Percentiles rank a stretch among this genome's conserved stretches.
These are phyloP conservation scores for Pseudogymnoascus sp. DNA, from an alignment of 2,329 filamentous ascomycete species.

Conservation along the genomic window DNA sequence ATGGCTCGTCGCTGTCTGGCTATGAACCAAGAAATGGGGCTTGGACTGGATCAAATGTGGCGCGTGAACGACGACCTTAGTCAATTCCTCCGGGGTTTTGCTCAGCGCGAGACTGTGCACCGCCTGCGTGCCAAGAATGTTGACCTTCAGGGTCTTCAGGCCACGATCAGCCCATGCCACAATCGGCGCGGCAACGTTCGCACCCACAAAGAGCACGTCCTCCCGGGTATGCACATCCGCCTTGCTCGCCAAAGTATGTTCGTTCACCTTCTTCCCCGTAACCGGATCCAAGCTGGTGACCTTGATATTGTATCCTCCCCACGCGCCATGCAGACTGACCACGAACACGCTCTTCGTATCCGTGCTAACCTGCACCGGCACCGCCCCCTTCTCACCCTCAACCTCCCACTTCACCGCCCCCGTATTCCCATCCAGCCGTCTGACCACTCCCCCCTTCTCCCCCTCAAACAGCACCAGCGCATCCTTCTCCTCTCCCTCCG, in stretches of 20 bases:
- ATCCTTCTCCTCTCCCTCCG: slow-evolving; percentile 53
- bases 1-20: slow-evolving; percentile 58
- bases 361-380: slow-evolving; percentile 66
- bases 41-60: slow-evolving; percentile 62
- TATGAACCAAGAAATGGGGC: slow-evolving; percentile 81
- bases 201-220: slow-evolving; percentile 66
- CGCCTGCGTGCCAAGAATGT: slow-evolving; percentile 56
- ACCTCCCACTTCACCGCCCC: slow-evolving; percentile 75
- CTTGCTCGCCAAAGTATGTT: slow-evolving; percentile 65
- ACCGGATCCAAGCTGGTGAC: slow-evolving; percentile 64
- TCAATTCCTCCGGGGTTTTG: slow-evolving; percentile 40
- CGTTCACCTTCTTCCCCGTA: slow-evolving; percentile 63
- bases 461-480: slow-evolving; percentile 59
- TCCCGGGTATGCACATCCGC: slow-evolving; percentile 57
- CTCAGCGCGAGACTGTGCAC: slow-evolving; percentile 47
- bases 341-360: slow-evolving; percentile 65
- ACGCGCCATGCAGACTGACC: slow-evolving; percentile 61
- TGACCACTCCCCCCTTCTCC: slow-evolving; percentile 48
- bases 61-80: slow-evolving; percentile 59
- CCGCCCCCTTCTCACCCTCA: slow-evolving; percentile 57
- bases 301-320: slow-evolving; percentile 67
- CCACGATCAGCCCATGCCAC: slow-evolving; percentile 65
- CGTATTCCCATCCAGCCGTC: slow-evolving; percentile 62
- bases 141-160: slow-evolving; percentile 57
- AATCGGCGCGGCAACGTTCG: slow-evolving; percentile 66